Evolutionary conservation across 345 rosid genomes (phyloP), one percentile per base, ranked within the genome.

Genomic region (Rhizophora mangle): DNA sequence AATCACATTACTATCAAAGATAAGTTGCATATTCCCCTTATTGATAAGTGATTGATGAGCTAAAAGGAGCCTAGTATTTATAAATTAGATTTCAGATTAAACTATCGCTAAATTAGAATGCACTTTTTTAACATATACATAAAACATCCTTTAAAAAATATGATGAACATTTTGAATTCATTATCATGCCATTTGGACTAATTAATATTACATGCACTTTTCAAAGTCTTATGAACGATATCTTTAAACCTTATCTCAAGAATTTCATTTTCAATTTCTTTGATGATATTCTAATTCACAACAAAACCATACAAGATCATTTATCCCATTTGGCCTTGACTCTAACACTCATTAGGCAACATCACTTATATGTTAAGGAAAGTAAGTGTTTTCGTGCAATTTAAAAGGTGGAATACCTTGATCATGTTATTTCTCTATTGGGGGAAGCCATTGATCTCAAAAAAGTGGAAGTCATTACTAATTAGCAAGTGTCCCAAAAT

Each of bases 51-150:
- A 0, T 60, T 4, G 63, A 30, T 30, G 20, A 30, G 2, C 30
- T 6, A 0, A 1, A 1, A 0, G n/a, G 39, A 1, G 15, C 3
- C 2, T 3, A 1, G 11, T 60, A 18, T 3, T 16, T 27, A n/a
- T 1, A 30, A 60, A 19, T 15, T 60, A 13, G 39, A 60, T 8
- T 8, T 60, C 7, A 29, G 7, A 7, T 27, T 19, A 0, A 0
- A 7, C 3, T 29, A 60, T 2, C 21, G 29, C 11, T 0, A 29
- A 0, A 60, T 60, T 7, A 27, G 0, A 5, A 18, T 60, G 9
- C 9, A 6, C 11, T 2, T 2, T 2, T 36, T 11, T 20, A 9
- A 60, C 30, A 22, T 60, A 4, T 60, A 4, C 32, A 8, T 15
- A 60, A 29, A 19, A 29, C 9, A 13, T 1, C 21, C 8, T 29